Evolutionary conservation across 345 rosid genomes (phyloP), one percentile per base, ranked within the genome.

Genomic region (Carallia brachiata): DNA sequence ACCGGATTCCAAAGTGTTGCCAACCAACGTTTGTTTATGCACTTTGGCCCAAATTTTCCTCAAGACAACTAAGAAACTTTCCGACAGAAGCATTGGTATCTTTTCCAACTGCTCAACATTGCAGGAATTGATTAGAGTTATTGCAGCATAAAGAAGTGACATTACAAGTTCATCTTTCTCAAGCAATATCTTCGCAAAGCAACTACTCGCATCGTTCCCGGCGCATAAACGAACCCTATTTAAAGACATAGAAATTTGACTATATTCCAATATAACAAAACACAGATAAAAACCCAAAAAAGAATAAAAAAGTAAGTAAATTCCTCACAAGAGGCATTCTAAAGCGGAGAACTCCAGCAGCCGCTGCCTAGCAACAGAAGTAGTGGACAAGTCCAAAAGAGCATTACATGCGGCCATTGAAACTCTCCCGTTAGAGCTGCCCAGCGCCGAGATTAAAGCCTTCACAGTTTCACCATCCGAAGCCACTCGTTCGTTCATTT

Each of bases 331-430:
- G 18, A 39, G 1, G 28, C 19, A 23, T 52, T 79, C 63, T 74
- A 82, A 66, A 56, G 85, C 85, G 16, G 79, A 83, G 61, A 71
- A 74, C 48, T 80, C 71, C 54, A 87, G 73, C 28, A 85, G 52
- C 16, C 79, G 73, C 31, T 68, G 76, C 63, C 83, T 72, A 55
- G 85, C 92, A n/a, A 73, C 23, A 30, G 58, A 77, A 68, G 86
- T 78, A 15, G 85, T 73, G 39, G 80, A 85, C 69, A 85, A 70
- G 81, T 87, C 92, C 80, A 81, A 73, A 52, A 87, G 54, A 36
- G 84, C 81, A 70, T 75, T 65, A 61, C 89, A 84, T 18, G 80
- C 87, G 60, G 80, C 83, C 64, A 61, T 9, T 48, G 77, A 70
- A 64, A 81, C 74, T 60, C 52, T 62, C 70, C 68, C 61, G 23